Evolutionary conservation across 805 yeast species (phyloP), one percentile per base, ranked within the genome.

Genomic region (Metschnikowia lochheadii): DNA sequence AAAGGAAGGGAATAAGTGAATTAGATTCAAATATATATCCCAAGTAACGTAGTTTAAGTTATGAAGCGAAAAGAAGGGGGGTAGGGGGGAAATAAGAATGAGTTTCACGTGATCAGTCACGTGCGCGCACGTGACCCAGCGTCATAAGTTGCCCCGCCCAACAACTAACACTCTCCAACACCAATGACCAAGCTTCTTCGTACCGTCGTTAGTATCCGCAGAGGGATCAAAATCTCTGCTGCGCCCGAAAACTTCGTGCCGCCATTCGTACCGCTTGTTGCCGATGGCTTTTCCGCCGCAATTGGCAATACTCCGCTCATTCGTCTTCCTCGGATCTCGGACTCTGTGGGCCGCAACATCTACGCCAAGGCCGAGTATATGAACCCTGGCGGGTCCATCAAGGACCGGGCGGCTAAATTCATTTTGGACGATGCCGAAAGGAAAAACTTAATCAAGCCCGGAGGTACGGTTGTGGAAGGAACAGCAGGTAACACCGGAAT

Each of bases 401-500:
- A 89, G 63, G 97, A 89, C 66, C 78, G 97, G 51, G 96, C 97
- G 14, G 96, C 96, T 0, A 72, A 86, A 35, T 88, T 72, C 62
- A 76, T 89, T 56, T 74, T 89, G 46, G 77, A 85, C 57, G 90
- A 89, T 56, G 96, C 96, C 26, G 96, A 89, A 63, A 63, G 66
- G 34, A 74, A 73, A 53, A 89, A 89, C 2, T 68, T 77, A 49
- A 73, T 89, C 50, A 64, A 70, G 51, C 81, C 89, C 3, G 94
- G 95, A 7, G 96, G 94, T 33, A 89, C 96, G 2, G 81, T 89
- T 31, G 91, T 89, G 15, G 97, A 89, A 68, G 96, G 96, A 6
- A 89, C 96, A 11, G 97, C 97, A 3, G 97, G 97, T 32, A 89
- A 89, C 70, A 89, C 97, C n/a, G 97, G 96, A 15, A 89, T 89